Evolutionary conservation across 208 protist genomes (phyloP).

Genomic region (Endotrypanum monterogeii): DNA sequence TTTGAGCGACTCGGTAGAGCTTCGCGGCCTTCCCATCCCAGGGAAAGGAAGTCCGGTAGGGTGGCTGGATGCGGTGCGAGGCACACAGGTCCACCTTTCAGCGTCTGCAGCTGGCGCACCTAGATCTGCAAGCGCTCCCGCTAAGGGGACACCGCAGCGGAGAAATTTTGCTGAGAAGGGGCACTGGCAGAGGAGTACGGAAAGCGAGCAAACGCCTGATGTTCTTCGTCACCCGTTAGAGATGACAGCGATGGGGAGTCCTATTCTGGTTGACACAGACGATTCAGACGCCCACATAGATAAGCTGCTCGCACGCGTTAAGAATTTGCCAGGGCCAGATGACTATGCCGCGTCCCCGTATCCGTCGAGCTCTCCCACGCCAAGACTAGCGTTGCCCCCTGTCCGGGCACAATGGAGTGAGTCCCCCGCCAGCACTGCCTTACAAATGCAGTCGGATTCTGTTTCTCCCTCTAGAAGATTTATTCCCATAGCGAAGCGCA

Average conservation of each 20-base stretch:
- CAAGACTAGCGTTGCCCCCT: neutral
- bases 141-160: neutral
- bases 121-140: neutral
- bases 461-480: neutral
- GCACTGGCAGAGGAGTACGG: neutral
- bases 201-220: slow-evolving; percentile 10
- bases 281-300: slow-evolving; percentile 27
- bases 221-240: slow-evolving; percentile 24
- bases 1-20: slow-evolving; percentile 34
- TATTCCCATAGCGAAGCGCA: neutral
- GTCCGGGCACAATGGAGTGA: neutral
- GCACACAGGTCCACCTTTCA: neutral
- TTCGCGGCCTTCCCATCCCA: slow-evolving; percentile 8
- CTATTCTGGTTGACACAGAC: slow-evolving; percentile 35
- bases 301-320: slow-evolving; percentile 8
- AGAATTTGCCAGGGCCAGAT: neutral
- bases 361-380: neutral
- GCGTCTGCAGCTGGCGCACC: neutral
- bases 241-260: slow-evolving; percentile 35
- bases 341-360: neutral
- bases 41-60: slow-evolving; percentile 4
- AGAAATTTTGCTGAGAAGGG: neutral
- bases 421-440: neutral
- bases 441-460: neutral
- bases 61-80: slow-evolving; percentile 23